These are phyloP conservation scores for Psidium guajava DNA, from an alignment of 345 rosid species.

Conservation along the genomic window DNA sequence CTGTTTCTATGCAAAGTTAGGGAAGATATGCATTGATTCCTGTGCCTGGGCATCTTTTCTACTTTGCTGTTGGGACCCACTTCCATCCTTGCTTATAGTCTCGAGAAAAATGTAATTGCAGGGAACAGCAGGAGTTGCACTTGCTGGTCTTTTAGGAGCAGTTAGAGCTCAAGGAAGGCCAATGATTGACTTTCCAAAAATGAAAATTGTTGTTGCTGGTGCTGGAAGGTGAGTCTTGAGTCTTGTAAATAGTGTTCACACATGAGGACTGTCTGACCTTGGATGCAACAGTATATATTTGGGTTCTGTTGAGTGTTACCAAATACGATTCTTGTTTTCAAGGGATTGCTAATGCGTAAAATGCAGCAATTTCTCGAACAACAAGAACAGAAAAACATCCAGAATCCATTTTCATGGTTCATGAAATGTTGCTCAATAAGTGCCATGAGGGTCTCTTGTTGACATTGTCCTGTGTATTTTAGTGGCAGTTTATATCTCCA, in stretches of 20 bases:
- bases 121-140: constrained; percentile 99
- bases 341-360: not conserved
- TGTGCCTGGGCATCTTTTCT: not conserved
- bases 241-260: not conserved
- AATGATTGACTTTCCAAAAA: constrained; percentile 96
- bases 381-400: not conserved
- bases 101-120: constrained; percentile 4
- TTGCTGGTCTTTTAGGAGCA: constrained; percentile 97
- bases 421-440: not conserved
- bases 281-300: not conserved
- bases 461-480: not conserved
- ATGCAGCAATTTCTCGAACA: not conserved
- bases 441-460: not conserved
- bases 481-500: not conserved
- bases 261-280: not conserved
- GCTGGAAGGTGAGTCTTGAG: constrained; percentile 70
- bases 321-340: not conserved
- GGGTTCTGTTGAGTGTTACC: not conserved
- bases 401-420: not conserved
- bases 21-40: not conserved
- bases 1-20: not conserved
- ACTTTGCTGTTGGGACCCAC: not conserved
- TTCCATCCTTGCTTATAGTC: not conserved
- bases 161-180: constrained; percentile 98
- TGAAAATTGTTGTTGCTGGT: constrained; percentile 95